phyloP scores from a whole-genome alignment of 179 eudicot species.

The Spergularia azorica region DNA sequence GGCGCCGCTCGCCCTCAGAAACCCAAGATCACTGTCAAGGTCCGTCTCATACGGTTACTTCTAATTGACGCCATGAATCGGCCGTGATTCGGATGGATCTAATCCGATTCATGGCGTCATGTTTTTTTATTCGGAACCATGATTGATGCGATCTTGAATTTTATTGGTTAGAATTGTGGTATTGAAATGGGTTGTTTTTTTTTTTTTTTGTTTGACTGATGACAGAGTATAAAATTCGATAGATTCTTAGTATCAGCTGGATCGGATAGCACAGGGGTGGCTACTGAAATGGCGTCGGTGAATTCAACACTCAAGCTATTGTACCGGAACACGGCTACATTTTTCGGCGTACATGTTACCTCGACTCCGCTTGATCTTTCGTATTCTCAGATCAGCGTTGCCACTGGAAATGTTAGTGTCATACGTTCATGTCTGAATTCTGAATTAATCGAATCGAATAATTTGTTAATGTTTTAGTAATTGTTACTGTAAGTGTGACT shows the following conservation, averaged over 20 bases:
- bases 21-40: conserved; percentile 74
- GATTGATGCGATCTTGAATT: background rate
- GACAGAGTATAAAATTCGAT: conserved; percentile 73
- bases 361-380: conserved; percentile 68
- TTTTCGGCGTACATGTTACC: conserved; percentile 81
- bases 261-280: conserved; percentile 71
- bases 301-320: conserved; percentile 67
- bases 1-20: conserved; percentile 86
- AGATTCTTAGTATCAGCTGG: conserved; percentile 73
- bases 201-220: background rate
- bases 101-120: too few relatives aligned
- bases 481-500: background rate
- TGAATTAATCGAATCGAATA: background rate
- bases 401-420: conserved; percentile 63
- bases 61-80: background rate
- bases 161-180: background rate
- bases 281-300: conserved; percentile 76
- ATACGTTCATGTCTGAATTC: background rate
- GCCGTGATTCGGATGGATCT: background rate
- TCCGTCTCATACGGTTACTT: conserved; percentile 6
- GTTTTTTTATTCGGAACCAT: too few relatives aligned
- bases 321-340: conserved; percentile 71
- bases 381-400: conserved; percentile 57
- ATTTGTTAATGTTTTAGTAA: background rate
- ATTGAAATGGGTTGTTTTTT: background rate